Base-by-base conservation (phyloP, 2,329 filamentous ascomycete species). In the Nothopassalora personata region DNA sequence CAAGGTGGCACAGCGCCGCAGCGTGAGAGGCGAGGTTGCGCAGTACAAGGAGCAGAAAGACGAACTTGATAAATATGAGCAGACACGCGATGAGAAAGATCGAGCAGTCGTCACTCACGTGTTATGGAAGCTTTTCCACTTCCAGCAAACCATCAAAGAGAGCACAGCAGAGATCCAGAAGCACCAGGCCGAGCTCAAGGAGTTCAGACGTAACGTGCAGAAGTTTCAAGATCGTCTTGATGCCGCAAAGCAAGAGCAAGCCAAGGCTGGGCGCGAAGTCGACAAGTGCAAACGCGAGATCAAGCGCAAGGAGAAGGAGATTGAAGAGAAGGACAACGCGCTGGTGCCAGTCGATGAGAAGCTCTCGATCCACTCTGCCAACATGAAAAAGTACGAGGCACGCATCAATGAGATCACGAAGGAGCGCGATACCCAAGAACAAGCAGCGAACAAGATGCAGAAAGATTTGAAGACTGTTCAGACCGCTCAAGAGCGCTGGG, bases 1-100 rank as follows among this genome's bases (percentile, higher is more conserved):
- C 66, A 92, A 96, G 72, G 84, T 97, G 8, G 89, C 94, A 70
- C 86, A 92, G 61, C 89, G 94, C 34, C 86, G 94, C 66, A 91
- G 90, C 51, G 97, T 99, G 77, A 97, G 97, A 74, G 93, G 91
- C 2, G 94, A 99, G 75, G 95, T 99, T 73, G 96, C 94, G 73
- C 91, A 96, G 69, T 99, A 97, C 70, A 89, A 96, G 70, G 91
- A 97, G 73, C 93, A 97, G 75, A 97, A 97, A 77, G 87, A 86
- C 66, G 94, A 97, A 71, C 93, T 93, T 5, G 94, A 99, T 66
- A 93, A 88, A 67, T 99, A 93, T 71, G 89, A 95, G 71, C 86
- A 85, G 64, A 97, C 97, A 75, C 89, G 89, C 1, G 89, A 94
- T 56, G 91, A 97, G 73, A 86, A 90, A 53, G 93, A 99, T 72